Base-by-base conservation (phyloP, 768 basidiomycete genomes). In the Piloderma croceum region DNA sequence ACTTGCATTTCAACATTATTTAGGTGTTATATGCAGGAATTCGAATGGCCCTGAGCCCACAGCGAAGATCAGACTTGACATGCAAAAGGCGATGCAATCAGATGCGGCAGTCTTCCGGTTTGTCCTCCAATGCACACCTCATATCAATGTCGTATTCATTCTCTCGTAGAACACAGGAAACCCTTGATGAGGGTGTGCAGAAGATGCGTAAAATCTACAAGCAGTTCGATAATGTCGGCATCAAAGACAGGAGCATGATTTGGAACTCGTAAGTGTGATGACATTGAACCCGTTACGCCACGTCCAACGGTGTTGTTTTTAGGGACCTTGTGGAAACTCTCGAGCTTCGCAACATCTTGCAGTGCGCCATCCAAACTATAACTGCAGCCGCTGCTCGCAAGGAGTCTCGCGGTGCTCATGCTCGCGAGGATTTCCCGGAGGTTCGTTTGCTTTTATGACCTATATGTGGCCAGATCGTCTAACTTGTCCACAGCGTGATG, bases 1-100 rank as follows among this genome's bases (percentile, higher is more conserved):
- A n/a, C 7, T 20, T 21, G 7, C 32, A 17, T 18, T 7, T 10
- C 15, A 19, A 15, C 13, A 13, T 35, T 6, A 12, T 33, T 15
- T 39, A 1, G 24, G 6, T 20, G 27, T 15, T 38, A 18, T 40
- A 31, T 33, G 49, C 52, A 79, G 90, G 53, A 88, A 76, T 37
- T 68, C 91, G 7, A 71, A 80, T 49, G 96, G 96, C 20, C 72
- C 85, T 19, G 76, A 86, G 54, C 73, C 88, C 23, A 99, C 96
- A 24, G 83, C 91, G 11, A 78, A 92, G 57, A 85, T 98, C 58
- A 79, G 96, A 48, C 62, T 96, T 36, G 83, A 90, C 58, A 91
- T 99, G 91, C 96, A 99, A 65, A 98, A 97, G 73, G 90, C 91
- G 27, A 98, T 98, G 93, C 92, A 98, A 64, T 64, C 83, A 36